Evolutionary conservation across 2,329 filamentous ascomycete species (phyloP).

Genomic region (Epichloe baconii): DNA sequence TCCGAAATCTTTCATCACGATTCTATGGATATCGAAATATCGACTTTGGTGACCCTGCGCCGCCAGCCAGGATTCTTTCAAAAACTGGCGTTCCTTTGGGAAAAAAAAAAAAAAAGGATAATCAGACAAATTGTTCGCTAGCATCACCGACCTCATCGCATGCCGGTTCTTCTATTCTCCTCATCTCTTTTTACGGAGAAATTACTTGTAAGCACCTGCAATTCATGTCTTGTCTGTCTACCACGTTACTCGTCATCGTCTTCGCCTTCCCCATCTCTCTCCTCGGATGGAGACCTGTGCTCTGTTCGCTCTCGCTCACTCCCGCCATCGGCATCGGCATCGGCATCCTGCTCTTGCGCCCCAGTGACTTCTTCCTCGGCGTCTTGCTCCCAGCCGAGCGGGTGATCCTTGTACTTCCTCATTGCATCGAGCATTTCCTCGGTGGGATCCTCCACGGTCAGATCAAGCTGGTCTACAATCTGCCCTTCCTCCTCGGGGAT

Average conservation of each 20-base stretch:
- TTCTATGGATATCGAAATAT: no score
- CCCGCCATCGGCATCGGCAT: conserved; percentile 7
- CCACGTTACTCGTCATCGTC: neutral
- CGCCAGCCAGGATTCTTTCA: no score
- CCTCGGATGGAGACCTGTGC: conserved; percentile 18
- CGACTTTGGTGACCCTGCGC: no score
- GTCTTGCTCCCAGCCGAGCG: conserved; percentile 33
- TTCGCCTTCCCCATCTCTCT: conserved; percentile 27
- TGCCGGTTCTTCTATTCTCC: neutral
- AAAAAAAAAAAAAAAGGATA: no score
- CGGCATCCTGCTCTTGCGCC: conserved; percentile 10
- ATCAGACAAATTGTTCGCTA: neutral
- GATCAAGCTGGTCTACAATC: conserved; percentile 41
- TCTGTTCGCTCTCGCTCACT: conserved; percentile 10
- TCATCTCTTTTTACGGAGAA: no score
- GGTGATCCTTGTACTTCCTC: conserved; percentile 37
- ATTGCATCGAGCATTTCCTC: conserved; percentile 40
- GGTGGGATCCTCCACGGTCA: conserved; percentile 41
- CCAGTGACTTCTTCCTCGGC: conserved; percentile 18
- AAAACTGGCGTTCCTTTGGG: no score
- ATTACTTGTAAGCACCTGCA: no score
- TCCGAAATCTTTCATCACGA: no score
- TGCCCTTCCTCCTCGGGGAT: conserved; percentile 32
- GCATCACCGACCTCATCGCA: neutral
- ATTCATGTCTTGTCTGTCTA: no score